A percentile compares a stretch with the other conserved stretches of the same genome.
Conservation (phyloP, 768 basidiomycete species). For the Chiua virens region DNA sequence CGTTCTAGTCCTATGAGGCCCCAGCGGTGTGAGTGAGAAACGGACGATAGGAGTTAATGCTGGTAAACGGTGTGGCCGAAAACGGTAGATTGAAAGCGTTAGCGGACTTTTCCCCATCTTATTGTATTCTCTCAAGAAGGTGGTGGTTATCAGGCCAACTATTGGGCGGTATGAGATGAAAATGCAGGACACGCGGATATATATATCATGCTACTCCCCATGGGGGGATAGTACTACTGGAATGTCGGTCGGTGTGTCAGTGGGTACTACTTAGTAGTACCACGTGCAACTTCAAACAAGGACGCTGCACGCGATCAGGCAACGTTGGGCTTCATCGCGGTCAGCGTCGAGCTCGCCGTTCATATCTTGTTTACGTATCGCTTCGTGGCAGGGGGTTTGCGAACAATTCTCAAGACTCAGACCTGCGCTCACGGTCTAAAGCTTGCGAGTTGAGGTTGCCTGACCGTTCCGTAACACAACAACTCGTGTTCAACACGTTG, state of each 20-base stretch:
- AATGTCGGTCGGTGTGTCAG: no score
- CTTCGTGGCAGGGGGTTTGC: not conserved
- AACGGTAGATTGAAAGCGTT: conserved; percentile 20
- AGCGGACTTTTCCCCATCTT: conserved; percentile 2
- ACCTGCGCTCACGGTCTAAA: conserved; percentile 3
- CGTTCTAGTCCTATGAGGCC: not conserved
- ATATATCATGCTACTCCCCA: no score
- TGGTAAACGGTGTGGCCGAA: conserved; percentile 7
- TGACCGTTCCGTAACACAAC: conserved; percentile 33
- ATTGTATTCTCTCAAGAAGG: not conserved
- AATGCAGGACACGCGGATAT: not conserved
- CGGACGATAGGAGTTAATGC: conserved; percentile 3
- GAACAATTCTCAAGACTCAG: conserved; percentile 7
- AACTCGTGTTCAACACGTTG: conserved; percentile 82
- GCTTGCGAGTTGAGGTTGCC: not conserved
- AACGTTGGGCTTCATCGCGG: not conserved
- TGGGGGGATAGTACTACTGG: no score
- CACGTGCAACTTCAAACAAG: no score
- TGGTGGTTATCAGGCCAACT: not conserved
- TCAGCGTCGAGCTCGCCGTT: conserved; percentile 2
- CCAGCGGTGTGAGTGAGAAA: conserved; percentile 4
- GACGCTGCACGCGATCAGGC: conserved; percentile 2
- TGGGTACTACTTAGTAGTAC: no score
- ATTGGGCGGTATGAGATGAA: conserved; percentile 3
- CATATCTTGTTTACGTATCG: not conserved